Evolutionary conservation across 2,329 filamentous ascomycete genomes (phyloP), one percentile per base, ranked within the genome.

Genomic region (Colletotrichum orbiculare): DNA sequence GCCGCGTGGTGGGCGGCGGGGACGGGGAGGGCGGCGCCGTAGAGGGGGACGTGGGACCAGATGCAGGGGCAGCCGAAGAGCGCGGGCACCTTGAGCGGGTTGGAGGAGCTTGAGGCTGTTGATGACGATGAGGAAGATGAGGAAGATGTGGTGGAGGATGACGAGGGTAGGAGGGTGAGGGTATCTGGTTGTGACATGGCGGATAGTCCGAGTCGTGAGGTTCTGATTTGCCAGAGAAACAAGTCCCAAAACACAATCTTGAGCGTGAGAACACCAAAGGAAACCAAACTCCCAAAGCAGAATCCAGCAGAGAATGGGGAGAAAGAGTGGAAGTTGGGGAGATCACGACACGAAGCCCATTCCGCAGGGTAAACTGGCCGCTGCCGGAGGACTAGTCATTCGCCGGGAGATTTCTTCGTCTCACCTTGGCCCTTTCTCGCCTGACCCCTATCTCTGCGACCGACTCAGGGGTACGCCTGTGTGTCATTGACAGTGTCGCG

Each of bases 1-100:
- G 35, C 4, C 9, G 63, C 63, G 7, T 66, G 63, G 37, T 66
- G 33, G 7, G 62, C 25, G 41, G 41, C 46, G 3, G 38, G 52
- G 15, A 41, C 46, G 1, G 41, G 17, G 25, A 62, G 48, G 10
- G 63, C 58, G 37, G 41, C 59, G 41, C 63, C 63, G 47, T 66
- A 66, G 17, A 66, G 63, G 1, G 63, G 63, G n/a, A 66, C 63
- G 34, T 66, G 63, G 47, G 58, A 62, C 63, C 63, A 62, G 43
- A 66, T 43, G 17, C 63, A 63, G 38, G 63, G 63, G 33, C 63
- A 66, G 37, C 63, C 63, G 2, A 66, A 66, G 9, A 66, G 41
- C 0, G 52, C 63, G 0, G 63, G 58, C n/a, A 66, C 63, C 34
- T 66, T 66, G 25, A 25, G 25, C 25, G 25, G 25, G 12, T 62